phyloP scores from a whole-genome alignment of 768 basidiomycete species.

The Russula lepida region DNA sequence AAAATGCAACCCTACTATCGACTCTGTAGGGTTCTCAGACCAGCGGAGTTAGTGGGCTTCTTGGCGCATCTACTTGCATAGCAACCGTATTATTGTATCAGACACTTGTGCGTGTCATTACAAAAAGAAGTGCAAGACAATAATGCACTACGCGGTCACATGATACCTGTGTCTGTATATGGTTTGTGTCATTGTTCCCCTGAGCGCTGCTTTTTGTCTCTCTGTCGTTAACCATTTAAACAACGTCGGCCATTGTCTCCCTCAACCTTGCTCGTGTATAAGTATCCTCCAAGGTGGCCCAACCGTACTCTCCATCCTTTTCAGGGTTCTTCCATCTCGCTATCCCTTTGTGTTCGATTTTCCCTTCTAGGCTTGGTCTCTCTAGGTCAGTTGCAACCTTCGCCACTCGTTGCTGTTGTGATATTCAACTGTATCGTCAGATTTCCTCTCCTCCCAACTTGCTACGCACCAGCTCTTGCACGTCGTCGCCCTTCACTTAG shows the following conservation, averaged over 20 bases:
- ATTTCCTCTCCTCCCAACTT: slow-evolving; percentile 13
- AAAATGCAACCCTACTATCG: background rate
- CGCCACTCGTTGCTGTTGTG: background rate
- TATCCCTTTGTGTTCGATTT: slow-evolving; percentile 10
- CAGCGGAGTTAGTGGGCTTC: background rate
- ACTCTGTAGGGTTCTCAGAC: background rate
- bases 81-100: background rate
- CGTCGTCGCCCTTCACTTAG: slow-evolving; percentile 20
- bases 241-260: slow-evolving; percentile 26
- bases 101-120: background rate
- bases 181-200: slow-evolving; percentile 23
- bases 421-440: background rate
- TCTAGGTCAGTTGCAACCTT: background rate
- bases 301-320: slow-evolving; percentile 4
- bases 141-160: slow-evolving; percentile 23
- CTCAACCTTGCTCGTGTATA: slow-evolving; percentile 25
- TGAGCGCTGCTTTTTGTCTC: slow-evolving; percentile 27
- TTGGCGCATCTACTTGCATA: background rate
- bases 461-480: slow-evolving; percentile 25
- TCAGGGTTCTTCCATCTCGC: slow-evolving; percentile 7
- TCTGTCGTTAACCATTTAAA: slow-evolving; percentile 23
- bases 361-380: slow-evolving; percentile 7
- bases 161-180: slow-evolving; percentile 22
- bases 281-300: slow-evolving; percentile 19
- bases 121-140: slow-evolving; percentile 15